Base-by-base conservation (phyloP, 208 protist genomes). In the Blechomonas ayalai region DNA sequence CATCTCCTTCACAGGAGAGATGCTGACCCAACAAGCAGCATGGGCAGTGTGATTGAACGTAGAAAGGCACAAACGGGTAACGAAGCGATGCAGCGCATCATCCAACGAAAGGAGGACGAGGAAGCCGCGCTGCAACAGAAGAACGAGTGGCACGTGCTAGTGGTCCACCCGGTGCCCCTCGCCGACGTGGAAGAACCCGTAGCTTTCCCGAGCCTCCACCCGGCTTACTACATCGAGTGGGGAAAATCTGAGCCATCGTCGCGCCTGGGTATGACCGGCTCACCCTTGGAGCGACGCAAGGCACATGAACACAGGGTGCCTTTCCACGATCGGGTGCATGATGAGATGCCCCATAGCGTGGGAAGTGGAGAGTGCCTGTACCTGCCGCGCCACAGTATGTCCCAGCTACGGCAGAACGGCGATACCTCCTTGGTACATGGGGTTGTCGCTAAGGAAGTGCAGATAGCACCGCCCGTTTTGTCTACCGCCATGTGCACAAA, bases 401-500 rank as follows among this genome's bases (percentile, higher is more conserved):
- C 52, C 15, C 77, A 84, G 8, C 54, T 90, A 19, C 73, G 64
- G 19, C 69, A 85, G 51, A 75, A 69, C 41, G 71, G 78, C 8
- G 78, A 91, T 53, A 85, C 74, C 5, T 59, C 75, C 7, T 52
- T 82, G 2, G 52, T 91, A 15, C 34, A 31, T 0, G 60, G 56
- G 3, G 29, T 22, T 9, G 33, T 28, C 1, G 33, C 45, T n/a
- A n/a, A n/a, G n/a, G n/a, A n/a, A n/a, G n/a, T n/a, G n/a, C n/a
- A n/a, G n/a, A n/a, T n/a, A n/a, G n/a, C n/a, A n/a, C n/a, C n/a
- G n/a, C n/a, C n/a, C n/a, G n/a, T n/a, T n/a, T n/a, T n/a, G n/a
- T n/a, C n/a, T n/a, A n/a, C n/a, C n/a, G n/a, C n/a, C n/a, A n/a
- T n/a, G n/a, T n/a, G n/a, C n/a, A n/a, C n/a, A n/a, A n/a, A n/a